Evolutionary conservation across 352 stramenopile species (phyloP), one percentile per base, ranked within the genome.

Genomic region (Phytophthora hybrid): DNA sequence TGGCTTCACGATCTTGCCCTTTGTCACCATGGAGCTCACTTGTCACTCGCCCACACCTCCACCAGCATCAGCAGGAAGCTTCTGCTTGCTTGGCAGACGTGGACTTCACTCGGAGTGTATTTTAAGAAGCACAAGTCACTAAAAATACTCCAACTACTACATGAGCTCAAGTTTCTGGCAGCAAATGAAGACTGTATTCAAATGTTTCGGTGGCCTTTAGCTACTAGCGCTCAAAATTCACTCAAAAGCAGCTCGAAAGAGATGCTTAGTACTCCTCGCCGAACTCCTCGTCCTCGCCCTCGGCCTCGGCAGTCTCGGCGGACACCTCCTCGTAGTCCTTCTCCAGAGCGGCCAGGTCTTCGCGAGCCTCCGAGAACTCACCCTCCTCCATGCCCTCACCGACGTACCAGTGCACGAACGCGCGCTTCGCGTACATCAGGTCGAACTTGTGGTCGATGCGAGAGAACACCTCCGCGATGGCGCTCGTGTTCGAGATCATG

Each of bases 401-500:
- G 49, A 99, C 97, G 77, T 99, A 98, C 97, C 97, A 99, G 89
- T 99, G 97, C 65, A 99, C 96, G 84, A 99, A 99, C 54, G 96
- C 97, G 83, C 97, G 94, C 89, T 99, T 99, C 79, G 94, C 93
- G 82, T 99, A 99, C 97, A 99, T 99, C 62, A 99, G 87, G 83
- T 99, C 97, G 89, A 99, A 99, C 93, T 99, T 99, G 91, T 99
- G 95, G 83, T 99, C 97, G 71, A 99, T 98, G 74, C 97, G 93
- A 14, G 85, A 97, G 73, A 99, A 97, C 23, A 98, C 97, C 83
- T 99, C 97, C 39, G 93, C 95, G 77, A 99, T 99, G 70, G 97
- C 97, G 39, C 97, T 99, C 54, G 95, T 99, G 92, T 99, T 99
- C 70, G 94, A 97, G 82, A 99, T 97, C 95, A 99, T 99, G 83